Conservation (phyloP, 2,329 filamentous ascomycete genomes). For the Aspergillus fumigatus region DNA sequence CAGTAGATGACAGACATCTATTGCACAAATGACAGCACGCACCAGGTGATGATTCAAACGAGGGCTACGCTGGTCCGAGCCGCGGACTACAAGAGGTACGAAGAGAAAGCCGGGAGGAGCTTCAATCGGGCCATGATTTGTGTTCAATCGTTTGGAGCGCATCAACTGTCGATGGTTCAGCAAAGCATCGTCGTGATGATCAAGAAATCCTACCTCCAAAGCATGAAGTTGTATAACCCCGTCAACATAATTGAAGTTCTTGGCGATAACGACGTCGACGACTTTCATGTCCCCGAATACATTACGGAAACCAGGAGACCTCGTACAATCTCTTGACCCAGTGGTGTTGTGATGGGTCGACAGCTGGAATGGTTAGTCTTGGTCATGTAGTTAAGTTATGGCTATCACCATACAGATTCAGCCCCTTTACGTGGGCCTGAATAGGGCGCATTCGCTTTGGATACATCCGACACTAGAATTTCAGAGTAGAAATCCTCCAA, state of each 20-base stretch:
- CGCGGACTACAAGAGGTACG: conserved; percentile 60
- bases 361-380: neutral
- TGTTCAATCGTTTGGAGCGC: conserved; percentile 72
- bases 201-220: conserved; percentile 46
- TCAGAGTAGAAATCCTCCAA: conserved; percentile 75
- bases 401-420: conserved; percentile 16
- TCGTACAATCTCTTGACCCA: conserved; percentile 16
- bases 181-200: neutral
- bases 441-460: conserved; percentile 9
- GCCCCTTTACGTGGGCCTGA: conserved; percentile 11
- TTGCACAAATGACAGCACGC: conserved; percentile 5
- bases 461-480: conserved; percentile 51
- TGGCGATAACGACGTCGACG: conserved; percentile 78
- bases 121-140: conserved; percentile 65
- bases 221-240: conserved; percentile 77
- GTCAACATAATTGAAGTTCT: conserved; percentile 70
- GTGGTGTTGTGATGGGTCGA: conserved; percentile 7
- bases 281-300: conserved; percentile 52
- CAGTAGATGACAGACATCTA: neutral
- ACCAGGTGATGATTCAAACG: conserved; percentile 42
- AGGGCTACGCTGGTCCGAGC: conserved; percentile 25
- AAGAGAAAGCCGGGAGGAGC: conserved; percentile 77
- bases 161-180: conserved; percentile 58
- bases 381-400: neutral
- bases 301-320: conserved; percentile 21